A percentile compares a stretch with the other conserved stretches of the same genome.
Conservation (phyloP, 768 basidiomycete genomes). For the Mycena capillaripes region DNA sequence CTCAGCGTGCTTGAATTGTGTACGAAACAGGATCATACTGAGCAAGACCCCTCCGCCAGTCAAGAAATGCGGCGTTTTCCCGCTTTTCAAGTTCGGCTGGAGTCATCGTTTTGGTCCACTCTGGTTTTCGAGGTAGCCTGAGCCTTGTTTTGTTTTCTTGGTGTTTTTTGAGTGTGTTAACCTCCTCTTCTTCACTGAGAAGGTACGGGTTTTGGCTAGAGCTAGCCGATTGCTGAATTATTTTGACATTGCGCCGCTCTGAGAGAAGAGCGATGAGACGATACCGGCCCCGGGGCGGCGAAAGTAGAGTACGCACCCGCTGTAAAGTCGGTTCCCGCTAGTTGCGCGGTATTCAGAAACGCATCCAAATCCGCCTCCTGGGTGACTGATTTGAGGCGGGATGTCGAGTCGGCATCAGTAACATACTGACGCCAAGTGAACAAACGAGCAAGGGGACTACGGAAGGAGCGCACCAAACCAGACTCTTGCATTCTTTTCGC, state of each 20-base stretch:
- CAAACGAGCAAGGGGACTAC: constrained; percentile 19
- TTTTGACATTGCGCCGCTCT: constrained; percentile 88
- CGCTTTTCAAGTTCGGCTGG: constrained; percentile 85
- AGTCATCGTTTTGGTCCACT: constrained; percentile 89
- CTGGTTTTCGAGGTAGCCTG: constrained; percentile 90
- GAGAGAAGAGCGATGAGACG: constrained; percentile 22
- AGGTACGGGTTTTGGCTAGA: constrained; percentile 87
- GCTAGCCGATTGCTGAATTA: constrained; percentile 72
- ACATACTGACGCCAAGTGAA: constrained; percentile 67
- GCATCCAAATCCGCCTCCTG: constrained; percentile 97
- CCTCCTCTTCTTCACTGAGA: constrained; percentile 86
- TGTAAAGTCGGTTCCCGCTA: constrained; percentile 96
- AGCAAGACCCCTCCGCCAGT: constrained; percentile 94
- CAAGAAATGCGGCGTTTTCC: constrained; percentile 91
- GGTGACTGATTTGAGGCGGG: constrained; percentile 89
- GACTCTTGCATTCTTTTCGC: constrained; percentile 72
- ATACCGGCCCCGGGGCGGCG: background rate
- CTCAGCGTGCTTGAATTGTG: background rate
- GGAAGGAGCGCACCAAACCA: constrained; percentile 67
- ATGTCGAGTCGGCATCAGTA: constrained; percentile 77
- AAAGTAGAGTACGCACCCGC: constrained; percentile 72
- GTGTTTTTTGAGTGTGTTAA: constrained; percentile 80
- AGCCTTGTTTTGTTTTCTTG: constrained; percentile 79
- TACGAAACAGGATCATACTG: constrained; percentile 62
- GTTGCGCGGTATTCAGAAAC: constrained; percentile 93